These are phyloP conservation scores for Opeltia flavorubescens DNA, from an alignment of 495 filamentous ascomycete species.

Conservation along the genomic window DNA sequence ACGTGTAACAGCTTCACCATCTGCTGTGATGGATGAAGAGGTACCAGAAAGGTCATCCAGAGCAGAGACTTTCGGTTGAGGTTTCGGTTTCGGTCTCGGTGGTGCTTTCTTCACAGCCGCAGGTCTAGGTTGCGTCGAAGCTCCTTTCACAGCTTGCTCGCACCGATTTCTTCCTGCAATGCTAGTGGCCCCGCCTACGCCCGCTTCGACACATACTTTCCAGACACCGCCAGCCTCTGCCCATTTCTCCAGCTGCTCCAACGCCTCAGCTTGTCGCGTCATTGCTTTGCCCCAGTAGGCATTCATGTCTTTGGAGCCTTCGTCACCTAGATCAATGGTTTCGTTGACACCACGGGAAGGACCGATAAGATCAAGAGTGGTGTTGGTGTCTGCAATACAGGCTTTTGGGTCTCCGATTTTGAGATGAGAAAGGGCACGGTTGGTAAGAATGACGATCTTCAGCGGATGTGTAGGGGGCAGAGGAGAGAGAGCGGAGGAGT, in stretches of 20 bases:
- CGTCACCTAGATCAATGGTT: constrained; percentile 50
- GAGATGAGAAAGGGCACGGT: constrained; percentile 76
- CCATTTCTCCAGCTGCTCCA: constrained; percentile 95
- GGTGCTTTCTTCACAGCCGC: constrained; percentile 24
- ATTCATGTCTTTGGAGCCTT: constrained; percentile 71
- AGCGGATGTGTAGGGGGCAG: constrained; percentile 75
- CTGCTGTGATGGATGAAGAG: constrained; percentile 12
- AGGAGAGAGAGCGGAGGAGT: constrained; percentile 57
- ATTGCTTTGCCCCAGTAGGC: constrained; percentile 87
- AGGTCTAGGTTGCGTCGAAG: constrained; percentile 23
- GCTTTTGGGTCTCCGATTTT: constrained; percentile 84
- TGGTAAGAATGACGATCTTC: constrained; percentile 73
- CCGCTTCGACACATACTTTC: constrained; percentile 68
- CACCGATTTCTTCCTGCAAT: constrained; percentile 81
- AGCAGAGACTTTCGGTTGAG: constrained; percentile 28
- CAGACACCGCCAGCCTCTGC: constrained; percentile 64
- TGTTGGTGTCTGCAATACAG: constrained; percentile 69
- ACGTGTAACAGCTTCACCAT: constrained; percentile 51
- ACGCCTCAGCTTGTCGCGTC: constrained; percentile 84
- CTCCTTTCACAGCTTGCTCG: constrained; percentile 60
- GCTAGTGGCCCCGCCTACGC: constrained; percentile 68
- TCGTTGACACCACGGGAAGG: constrained; percentile 63
- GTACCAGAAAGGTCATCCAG: constrained; percentile 29
- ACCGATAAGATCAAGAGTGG: constrained; percentile 68
- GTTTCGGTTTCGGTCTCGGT: constrained; percentile 24